Evolutionary conservation across 2,329 filamentous ascomycete genomes (phyloP).

Genomic region (Pestalotiopsis sp.): DNA sequence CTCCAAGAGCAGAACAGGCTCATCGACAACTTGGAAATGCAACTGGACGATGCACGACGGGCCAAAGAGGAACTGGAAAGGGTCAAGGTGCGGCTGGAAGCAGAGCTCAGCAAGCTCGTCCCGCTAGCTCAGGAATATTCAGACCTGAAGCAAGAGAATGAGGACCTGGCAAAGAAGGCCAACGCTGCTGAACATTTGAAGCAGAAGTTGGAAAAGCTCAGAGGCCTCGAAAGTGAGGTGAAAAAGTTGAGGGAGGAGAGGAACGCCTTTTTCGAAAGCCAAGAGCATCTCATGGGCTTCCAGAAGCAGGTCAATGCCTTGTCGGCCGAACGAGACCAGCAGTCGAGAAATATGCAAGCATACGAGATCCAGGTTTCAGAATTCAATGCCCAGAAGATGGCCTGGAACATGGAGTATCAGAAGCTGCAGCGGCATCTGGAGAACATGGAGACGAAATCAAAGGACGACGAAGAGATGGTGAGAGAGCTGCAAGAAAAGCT

Average conservation of each 20-base stretch:
- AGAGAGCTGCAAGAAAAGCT: conserved; percentile 64
- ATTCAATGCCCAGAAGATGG: conserved; percentile 45
- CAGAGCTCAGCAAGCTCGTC: conserved; percentile 53
- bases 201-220: conserved; percentile 63
- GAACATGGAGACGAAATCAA: conserved; percentile 43
- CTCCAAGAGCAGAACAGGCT: conserved; percentile 70
- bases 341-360: conserved; percentile 35
- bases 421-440: conserved; percentile 30
- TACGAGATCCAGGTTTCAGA: conserved; percentile 41
- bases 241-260: conserved; percentile 57
- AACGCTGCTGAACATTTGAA: conserved; percentile 65
- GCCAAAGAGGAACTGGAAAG: conserved; percentile 43
- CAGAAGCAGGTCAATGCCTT: conserved; percentile 37
- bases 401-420: conserved; percentile 36
- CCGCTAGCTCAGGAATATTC: conserved; percentile 61
- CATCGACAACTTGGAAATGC: conserved; percentile 70
- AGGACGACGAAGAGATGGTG: conserved; percentile 56
- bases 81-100: conserved; percentile 37
- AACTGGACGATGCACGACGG: conserved; percentile 53
- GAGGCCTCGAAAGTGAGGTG: conserved; percentile 57
- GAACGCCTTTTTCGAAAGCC: conserved; percentile 46
- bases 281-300: conserved; percentile 28
- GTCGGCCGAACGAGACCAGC: conserved; percentile 33
- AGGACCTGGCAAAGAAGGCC: conserved; percentile 62
- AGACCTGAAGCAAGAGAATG: conserved; percentile 60